phyloP scores from a whole-genome alignment of 306 rosid species.

The Rosa chinensis region DNA sequence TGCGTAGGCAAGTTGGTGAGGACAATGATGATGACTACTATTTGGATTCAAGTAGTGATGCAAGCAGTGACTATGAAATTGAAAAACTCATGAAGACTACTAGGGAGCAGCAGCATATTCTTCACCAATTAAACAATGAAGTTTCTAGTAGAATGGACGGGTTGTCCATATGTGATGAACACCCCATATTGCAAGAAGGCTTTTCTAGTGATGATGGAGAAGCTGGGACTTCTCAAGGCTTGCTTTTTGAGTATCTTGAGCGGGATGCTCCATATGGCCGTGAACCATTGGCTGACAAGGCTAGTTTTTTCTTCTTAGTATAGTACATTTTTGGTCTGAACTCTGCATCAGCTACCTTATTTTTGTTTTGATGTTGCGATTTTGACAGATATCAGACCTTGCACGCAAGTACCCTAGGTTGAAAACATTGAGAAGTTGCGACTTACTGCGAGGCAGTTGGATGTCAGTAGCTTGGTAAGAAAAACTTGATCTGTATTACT shows the following conservation, averaged over 20 bases:
- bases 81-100: conserved; percentile 39
- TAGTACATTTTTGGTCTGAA: conserved; percentile 5
- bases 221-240: conserved; percentile 47
- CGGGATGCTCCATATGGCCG: conserved; percentile 79
- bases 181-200: conserved; percentile 40
- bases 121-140: conserved; percentile 34
- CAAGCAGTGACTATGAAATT: conserved; percentile 70
- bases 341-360: conserved; percentile 25
- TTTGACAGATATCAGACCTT: conserved; percentile 72
- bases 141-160: conserved; percentile 36
- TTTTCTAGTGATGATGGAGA: conserved; percentile 78
- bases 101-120: conserved; percentile 30
- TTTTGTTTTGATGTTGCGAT: conserved; percentile 18
- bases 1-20: conserved; percentile 52
- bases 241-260: conserved; percentile 76
- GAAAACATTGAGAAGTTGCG: conserved; percentile 83
- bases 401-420: conserved; percentile 58
- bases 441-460: conserved; percentile 81
- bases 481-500: conserved; percentile 19
- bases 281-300: conserved; percentile 86
- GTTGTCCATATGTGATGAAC: conserved; percentile 46
- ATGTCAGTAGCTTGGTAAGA: conserved; percentile 88
- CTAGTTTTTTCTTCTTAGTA: conserved; percentile 26
- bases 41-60: conserved; percentile 81
- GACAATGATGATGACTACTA: conserved; percentile 62